Conservation (phyloP, 1,139 yeast species). For the Kodamaea ohmeri region DNA sequence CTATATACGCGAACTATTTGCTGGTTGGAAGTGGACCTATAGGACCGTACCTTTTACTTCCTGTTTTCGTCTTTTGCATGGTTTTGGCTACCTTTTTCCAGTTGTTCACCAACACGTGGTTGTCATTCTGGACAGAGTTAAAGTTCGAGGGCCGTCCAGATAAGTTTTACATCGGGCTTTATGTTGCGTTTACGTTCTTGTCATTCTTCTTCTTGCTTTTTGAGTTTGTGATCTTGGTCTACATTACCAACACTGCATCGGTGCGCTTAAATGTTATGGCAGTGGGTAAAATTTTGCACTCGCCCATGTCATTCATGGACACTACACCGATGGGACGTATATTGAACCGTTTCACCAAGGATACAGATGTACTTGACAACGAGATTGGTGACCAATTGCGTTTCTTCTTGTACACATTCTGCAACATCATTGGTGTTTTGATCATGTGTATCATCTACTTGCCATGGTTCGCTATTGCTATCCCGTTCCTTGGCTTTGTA, state of each 20-base stretch:
- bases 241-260: constrained; percentile 48
- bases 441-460: constrained; percentile 68
- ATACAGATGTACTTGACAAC: constrained; percentile 79
- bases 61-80: constrained; percentile 22
- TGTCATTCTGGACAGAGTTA: constrained; percentile 74
- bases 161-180: constrained; percentile 70
- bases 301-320: constrained; percentile 61
- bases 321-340: constrained; percentile 66
- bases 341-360: constrained; percentile 70
- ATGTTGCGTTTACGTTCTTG: constrained; percentile 53
- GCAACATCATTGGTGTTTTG: constrained; percentile 60
- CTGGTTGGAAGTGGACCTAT: constrained; percentile 16
- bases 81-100: constrained; percentile 54
- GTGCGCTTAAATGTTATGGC: constrained; percentile 39
- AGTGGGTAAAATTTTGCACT: constrained; percentile 39
- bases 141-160: constrained; percentile 48
- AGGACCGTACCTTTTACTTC: constrained; percentile 19
- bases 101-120: constrained; percentile 75
- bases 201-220: constrained; percentile 34
- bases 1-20: constrained; percentile 18
- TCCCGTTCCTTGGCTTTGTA: constrained; percentile 38
- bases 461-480: constrained; percentile 53
- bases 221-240: constrained; percentile 49
- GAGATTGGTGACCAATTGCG: constrained; percentile 63
- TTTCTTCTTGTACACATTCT: constrained; percentile 46